phyloP scores from a whole-genome alignment of 345 rosid species.

The Lagerstroemia speciosa region DNA sequence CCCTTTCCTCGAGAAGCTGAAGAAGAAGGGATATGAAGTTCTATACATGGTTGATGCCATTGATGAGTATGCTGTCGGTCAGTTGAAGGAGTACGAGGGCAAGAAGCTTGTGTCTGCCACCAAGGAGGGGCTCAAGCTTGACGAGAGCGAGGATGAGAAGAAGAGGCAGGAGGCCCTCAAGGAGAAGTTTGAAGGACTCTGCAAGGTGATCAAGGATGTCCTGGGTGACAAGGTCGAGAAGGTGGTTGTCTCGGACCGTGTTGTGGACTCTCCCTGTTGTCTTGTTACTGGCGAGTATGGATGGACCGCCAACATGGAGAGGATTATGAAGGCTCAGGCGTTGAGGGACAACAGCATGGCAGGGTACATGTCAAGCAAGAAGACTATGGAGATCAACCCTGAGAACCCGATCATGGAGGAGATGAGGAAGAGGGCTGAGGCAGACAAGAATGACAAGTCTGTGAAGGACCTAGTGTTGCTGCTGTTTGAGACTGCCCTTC shows the following conservation, averaged over 20 bases:
- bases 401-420: slow-evolving; percentile 86
- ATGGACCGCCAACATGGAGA: slow-evolving; percentile 91
- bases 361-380: slow-evolving; percentile 82
- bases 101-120: slow-evolving; percentile 90
- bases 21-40: slow-evolving; percentile 80
- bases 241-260: slow-evolving; percentile 77
- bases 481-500: slow-evolving; percentile 68
- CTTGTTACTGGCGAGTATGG: slow-evolving; percentile 80
- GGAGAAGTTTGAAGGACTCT: slow-evolving; percentile 68
- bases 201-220: slow-evolving; percentile 85
- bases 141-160: slow-evolving; percentile 75
- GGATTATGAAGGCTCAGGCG: slow-evolving; percentile 87
- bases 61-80: slow-evolving; percentile 79
- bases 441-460: slow-evolving; percentile 77
- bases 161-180: slow-evolving; percentile 47
- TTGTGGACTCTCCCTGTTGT: slow-evolving; percentile 85
- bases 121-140: slow-evolving; percentile 76
- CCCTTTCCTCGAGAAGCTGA: slow-evolving; percentile 86
- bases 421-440: slow-evolving; percentile 78
- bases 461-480: slow-evolving; percentile 79
- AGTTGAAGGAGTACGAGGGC: slow-evolving; percentile 80
- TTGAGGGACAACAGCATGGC: slow-evolving; percentile 83
- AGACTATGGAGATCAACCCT: slow-evolving; percentile 85
- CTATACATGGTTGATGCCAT: slow-evolving; percentile 84
- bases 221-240: slow-evolving; percentile 76